Evolutionary conservation across 2,329 filamentous ascomycete species (phyloP).

Genomic region (Colletotrichum cordylinicola): DNA sequence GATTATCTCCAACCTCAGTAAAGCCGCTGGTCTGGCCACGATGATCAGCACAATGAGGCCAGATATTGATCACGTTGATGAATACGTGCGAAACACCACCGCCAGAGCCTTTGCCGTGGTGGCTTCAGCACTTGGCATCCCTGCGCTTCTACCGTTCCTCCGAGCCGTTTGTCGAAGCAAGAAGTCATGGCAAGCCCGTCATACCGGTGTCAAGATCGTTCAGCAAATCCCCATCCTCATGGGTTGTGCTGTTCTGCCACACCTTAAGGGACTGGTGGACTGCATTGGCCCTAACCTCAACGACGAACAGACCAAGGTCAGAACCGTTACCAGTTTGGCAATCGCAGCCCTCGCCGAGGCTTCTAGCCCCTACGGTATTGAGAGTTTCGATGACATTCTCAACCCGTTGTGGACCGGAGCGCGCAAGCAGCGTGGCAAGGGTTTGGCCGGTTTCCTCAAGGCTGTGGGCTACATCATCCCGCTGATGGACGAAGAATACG

Average conservation of each 20-base stretch:
- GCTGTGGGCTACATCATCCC: conserved; percentile 98
- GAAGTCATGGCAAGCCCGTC: conserved; percentile 97
- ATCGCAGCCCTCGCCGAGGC: conserved; percentile 96
- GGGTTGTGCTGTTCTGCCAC: conserved; percentile 95
- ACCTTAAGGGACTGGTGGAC: conserved; percentile 94
- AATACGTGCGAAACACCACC: conserved; percentile 98
- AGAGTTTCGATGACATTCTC: conserved; percentile 97
- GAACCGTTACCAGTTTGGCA: conserved; percentile 93
- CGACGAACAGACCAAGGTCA: conserved; percentile 96
- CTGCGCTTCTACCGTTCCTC: conserved; percentile 91
- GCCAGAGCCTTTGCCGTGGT: conserved; percentile 97
- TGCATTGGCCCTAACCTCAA: conserved; percentile 96
- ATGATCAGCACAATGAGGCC: conserved; percentile 99
- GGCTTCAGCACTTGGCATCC: conserved; percentile 93
- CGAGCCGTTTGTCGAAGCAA: conserved; percentile 96
- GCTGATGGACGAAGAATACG: conserved; percentile 99
- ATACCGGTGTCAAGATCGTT: conserved; percentile 98
- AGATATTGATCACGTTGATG: conserved; percentile 97
- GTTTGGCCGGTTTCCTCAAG: conserved; percentile 93
- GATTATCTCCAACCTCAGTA: conserved; percentile 97
- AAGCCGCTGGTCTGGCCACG: conserved; percentile 93
- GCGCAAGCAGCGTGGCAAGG: conserved; percentile 94
- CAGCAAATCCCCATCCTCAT: conserved; percentile 99
- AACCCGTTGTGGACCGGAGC: conserved; percentile 98
- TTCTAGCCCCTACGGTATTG: conserved; percentile 97